Base-by-base conservation (phyloP, 192 early-diverging fungal genomes). In the Blastocladiella britannica region DNA sequence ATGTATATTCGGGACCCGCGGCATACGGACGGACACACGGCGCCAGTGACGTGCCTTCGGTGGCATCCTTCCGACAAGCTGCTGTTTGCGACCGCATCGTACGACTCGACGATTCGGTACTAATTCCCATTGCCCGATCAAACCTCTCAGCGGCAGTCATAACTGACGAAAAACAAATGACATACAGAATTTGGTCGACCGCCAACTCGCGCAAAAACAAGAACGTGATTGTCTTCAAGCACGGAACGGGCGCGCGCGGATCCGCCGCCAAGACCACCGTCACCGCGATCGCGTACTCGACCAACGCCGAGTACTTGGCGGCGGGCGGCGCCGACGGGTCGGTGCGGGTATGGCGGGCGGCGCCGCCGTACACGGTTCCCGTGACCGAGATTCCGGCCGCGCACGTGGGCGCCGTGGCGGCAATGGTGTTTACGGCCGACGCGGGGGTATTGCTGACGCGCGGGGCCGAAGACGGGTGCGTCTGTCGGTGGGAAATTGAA, bases 1-100 rank as follows among this genome's bases (percentile, higher is more conserved):
- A 85, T 86, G 58, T 97, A 97, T 62, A 81, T 97, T 29, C 73
- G 83, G 9, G 93, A 97, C 62, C 71, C 87, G 68, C 73, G 89
- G 20, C 64, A 85, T 30, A 89, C 87, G 30, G 76, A 65, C 59
- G 93, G 93, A 7, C 93, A 97, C 62, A 78, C 87, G 3, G 78
- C 84, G 0, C 73, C 82, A 4, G 61, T 97, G 26, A 91, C 86
- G 4, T 63, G 75, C 23, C 79, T 77, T 24, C 71, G 77, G 52
- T 94, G 93, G 93, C 79, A 85, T 67, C 91, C 90, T 0, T 53
- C 55, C 8, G 72, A 73, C 30, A 74, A 72, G 23, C 62, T 72
- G 9, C 66, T 60, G 1, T 92, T 94, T 61, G 63, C 87, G 43
- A 89, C 91, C 0, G 74, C 82, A 0, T 83, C 87, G 4, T 68